These are phyloP conservation scores for Paramecium pentaurelia DNA, from an alignment of 73 alveolate species.

Conservation along the genomic window DNA sequence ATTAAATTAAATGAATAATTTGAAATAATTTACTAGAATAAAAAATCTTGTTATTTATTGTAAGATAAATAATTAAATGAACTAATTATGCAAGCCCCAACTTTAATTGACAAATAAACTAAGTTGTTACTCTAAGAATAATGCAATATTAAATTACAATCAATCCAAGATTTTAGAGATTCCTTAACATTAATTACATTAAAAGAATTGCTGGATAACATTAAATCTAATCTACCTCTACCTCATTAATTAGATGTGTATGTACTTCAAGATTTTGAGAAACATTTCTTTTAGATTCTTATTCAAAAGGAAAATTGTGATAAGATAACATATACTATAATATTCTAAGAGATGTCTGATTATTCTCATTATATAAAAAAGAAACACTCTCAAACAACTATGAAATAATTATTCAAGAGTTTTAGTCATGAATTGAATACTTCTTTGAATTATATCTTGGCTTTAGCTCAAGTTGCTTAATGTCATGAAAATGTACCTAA, in stretches of 20 bases:
- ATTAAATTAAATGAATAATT: not conserved
- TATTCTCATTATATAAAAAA: not conserved
- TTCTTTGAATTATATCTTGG: constrained; percentile 29
- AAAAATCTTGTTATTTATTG: not conserved
- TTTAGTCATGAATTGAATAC: constrained; percentile 47
- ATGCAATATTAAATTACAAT: not conserved
- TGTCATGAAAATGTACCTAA: not conserved
- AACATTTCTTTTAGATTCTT: not conserved
- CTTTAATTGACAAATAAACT: not conserved
- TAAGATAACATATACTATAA: not conserved
- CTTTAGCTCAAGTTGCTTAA: constrained; percentile 17
- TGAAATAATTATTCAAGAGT: not conserved
- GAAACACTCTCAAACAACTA: not conserved
- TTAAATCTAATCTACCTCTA: not conserved
- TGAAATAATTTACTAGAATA: not conserved
- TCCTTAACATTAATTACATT: not conserved
- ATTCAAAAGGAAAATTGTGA: not conserved
- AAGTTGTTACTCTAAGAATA: not conserved
- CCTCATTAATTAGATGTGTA: not conserved
- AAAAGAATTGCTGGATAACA: not conserved
- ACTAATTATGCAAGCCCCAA: not conserved
- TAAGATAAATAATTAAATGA: not conserved
- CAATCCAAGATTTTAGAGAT: not conserved
- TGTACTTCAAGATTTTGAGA: not conserved
- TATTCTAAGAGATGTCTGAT: not conserved